These are phyloP conservation scores for Coelastrella sp. DNA, from an alignment of 139 green algal genomes.

Conservation along the genomic window DNA sequence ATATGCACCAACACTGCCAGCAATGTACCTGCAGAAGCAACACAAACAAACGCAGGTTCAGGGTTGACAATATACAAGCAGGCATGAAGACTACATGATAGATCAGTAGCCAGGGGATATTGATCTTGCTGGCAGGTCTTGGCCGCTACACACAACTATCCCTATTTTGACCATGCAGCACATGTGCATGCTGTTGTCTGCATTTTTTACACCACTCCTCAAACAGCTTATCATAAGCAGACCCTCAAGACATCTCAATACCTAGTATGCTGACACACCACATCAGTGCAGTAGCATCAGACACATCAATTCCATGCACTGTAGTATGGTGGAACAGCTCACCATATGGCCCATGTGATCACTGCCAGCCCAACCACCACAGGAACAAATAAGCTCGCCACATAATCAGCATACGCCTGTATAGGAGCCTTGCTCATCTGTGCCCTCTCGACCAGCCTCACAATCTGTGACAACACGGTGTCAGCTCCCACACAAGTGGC, in stretches of 20 bases:
- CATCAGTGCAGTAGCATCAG: neutral
- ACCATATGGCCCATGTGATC: slow-evolving; percentile 87
- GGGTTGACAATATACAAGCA: no score
- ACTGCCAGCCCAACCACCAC: slow-evolving; percentile 84
- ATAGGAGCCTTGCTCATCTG: slow-evolving; percentile 98
- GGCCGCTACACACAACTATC: no score
- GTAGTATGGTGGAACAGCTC: slow-evolving; percentile 28
- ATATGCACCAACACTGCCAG: slow-evolving; percentile 39
- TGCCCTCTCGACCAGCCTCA: slow-evolving; percentile 93
- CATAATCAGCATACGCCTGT: slow-evolving; percentile 87
- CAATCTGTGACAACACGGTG: slow-evolving; percentile 92
- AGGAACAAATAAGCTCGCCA: slow-evolving; percentile 92
- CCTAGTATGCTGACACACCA: no score
- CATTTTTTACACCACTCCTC: no score
- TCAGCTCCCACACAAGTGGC: slow-evolving; percentile 83
- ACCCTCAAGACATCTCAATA: no score
- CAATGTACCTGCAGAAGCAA: slow-evolving; percentile 49
- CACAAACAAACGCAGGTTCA: no score
- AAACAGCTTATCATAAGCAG: no score
- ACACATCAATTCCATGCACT: slow-evolving; percentile 14
- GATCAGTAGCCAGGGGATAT: no score
- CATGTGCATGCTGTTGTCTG: no score
- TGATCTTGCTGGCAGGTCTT: no score
- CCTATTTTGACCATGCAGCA: no score
- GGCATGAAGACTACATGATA: no score